Percentiles rank a stretch among this genome's conserved stretches.
phyloP scores from a whole-genome alignment of 2,329 filamentous ascomycete genomes.

The Drechslerella coelobrocha region DNA sequence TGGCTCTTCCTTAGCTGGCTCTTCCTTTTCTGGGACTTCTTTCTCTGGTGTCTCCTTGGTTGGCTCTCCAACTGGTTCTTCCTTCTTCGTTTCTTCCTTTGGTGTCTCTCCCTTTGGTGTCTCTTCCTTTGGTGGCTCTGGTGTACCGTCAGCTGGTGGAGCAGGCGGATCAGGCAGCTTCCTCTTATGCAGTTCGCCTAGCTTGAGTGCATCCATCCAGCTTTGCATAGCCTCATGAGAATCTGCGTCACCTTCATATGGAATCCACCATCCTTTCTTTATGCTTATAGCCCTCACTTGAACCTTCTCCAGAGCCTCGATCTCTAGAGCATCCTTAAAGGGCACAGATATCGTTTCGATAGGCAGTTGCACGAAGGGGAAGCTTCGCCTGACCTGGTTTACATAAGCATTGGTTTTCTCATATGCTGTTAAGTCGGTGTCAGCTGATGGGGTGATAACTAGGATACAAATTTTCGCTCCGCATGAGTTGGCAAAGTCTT shows the following conservation, averaged over 20 bases:
- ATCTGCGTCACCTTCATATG: conserved; percentile 68
- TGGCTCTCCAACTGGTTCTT: conserved; percentile 60
- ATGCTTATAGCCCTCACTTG: conserved; percentile 75
- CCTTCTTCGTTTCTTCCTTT: conserved; percentile 53
- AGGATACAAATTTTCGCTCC: conserved; percentile 67
- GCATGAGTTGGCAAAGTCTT: conserved; percentile 68
- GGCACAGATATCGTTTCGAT: conserved; percentile 63
- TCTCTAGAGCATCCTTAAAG: conserved; percentile 68
- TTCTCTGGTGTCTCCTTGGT: conserved; percentile 51
- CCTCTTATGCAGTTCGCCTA: conserved; percentile 84
- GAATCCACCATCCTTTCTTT: conserved; percentile 84
- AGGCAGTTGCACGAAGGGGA: conserved; percentile 82
- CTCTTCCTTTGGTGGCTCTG: conserved; percentile 56
- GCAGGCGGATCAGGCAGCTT: conserved; percentile 68
- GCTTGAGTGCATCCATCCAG: conserved; percentile 89
- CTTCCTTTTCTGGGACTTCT: neutral
- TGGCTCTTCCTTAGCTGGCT: too few relatives aligned
- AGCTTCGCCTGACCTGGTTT: conserved; percentile 62
- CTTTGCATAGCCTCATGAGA: conserved; percentile 71
- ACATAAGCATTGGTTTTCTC: conserved; percentile 72
- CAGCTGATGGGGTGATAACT: conserved; percentile 54
- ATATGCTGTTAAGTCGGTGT: conserved; percentile 69
- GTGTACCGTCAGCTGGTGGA: conserved; percentile 60
- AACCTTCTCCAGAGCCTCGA: conserved; percentile 68
- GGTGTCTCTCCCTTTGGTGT: conserved; percentile 33